Evolutionary conservation across 306 rosid species (phyloP).

Genomic region (Canavalia ensiformis): DNA sequence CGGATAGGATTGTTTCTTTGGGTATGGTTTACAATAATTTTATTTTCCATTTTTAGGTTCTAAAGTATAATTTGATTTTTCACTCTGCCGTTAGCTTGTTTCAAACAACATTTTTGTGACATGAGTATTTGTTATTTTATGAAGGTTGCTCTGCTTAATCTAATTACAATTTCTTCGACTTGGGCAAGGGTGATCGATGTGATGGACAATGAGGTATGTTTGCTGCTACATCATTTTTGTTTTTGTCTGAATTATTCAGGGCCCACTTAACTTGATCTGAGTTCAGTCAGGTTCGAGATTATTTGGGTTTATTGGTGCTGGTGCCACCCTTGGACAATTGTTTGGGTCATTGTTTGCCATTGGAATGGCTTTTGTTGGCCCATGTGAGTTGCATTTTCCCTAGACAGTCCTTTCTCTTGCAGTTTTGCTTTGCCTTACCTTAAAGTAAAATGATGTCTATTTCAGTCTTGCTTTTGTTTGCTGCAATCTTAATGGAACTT

Average conservation of each 20-base stretch:
- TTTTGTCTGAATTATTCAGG: slow-evolving; percentile 24
- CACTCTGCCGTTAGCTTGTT: slow-evolving; percentile 34
- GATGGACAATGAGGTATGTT: slow-evolving; percentile 86
- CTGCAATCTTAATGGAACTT: slow-evolving; percentile 94
- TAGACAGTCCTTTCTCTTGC: slow-evolving; percentile 23
- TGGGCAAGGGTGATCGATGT: slow-evolving; percentile 98
- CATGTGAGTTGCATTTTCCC: slow-evolving; percentile 67
- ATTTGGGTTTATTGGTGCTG: slow-evolving; percentile 97
- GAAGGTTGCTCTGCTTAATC: slow-evolving; percentile 55
- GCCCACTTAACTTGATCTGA: slow-evolving; percentile 52
- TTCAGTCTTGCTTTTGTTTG: slow-evolving; percentile 79
- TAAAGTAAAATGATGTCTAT: slow-evolving; percentile 29
- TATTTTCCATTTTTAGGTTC: slow-evolving; percentile 21
- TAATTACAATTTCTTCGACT: slow-evolving; percentile 74
- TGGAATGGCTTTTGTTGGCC: slow-evolving; percentile 93
- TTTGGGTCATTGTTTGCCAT: slow-evolving; percentile 94
- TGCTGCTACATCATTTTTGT: slow-evolving; percentile 43
- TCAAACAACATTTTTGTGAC: slow-evolving; percentile 20
- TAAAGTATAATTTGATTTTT: slow-evolving; percentile 24
- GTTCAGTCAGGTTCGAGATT: slow-evolving; percentile 99
- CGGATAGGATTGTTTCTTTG: slow-evolving; percentile 93
- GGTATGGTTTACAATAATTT: slow-evolving; percentile 59
- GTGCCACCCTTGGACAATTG: slow-evolving; percentile 99
- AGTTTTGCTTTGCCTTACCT: slow-evolving; percentile 23
- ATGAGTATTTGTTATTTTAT: slow-evolving; percentile 23